phyloP scores from a whole-genome alignment of 2,329 filamentous ascomycete species.

The Pyricularia sp. region DNA sequence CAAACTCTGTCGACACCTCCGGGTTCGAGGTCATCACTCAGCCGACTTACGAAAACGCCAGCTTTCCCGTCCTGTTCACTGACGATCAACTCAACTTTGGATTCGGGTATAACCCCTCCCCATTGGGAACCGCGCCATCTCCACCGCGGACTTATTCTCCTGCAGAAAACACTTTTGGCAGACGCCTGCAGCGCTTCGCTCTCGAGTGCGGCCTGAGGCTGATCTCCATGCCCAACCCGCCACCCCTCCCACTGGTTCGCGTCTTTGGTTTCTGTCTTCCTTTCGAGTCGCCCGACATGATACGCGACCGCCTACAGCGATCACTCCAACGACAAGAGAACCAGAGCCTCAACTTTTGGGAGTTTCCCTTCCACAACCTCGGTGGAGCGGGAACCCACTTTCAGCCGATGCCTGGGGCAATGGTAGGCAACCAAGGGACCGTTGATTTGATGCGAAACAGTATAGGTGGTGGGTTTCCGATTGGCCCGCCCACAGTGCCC shows the following conservation, averaged over 20 bases:
- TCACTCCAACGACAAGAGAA: slow-evolving; percentile 18
- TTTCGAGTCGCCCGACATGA: slow-evolving; percentile 38
- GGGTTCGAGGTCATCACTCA: slow-evolving; percentile 36
- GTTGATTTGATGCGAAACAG: slow-evolving; percentile 14
- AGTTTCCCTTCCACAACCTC: slow-evolving; percentile 49
- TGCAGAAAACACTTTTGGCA: slow-evolving; percentile 55
- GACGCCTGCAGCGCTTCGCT: slow-evolving; percentile 51
- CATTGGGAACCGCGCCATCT: slow-evolving; percentile 23
- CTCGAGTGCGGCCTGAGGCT: slow-evolving; percentile 50
- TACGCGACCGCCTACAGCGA: slow-evolving; percentile 26
- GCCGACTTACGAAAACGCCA: slow-evolving; percentile 38
- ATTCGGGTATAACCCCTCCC: slow-evolving; percentile 6
- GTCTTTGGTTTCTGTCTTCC: slow-evolving; percentile 59
- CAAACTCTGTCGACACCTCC: not conserved
- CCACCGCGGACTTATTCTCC: slow-evolving; percentile 42
- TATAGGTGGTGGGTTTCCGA: slow-evolving; percentile 23
- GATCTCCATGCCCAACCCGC: slow-evolving; percentile 34
- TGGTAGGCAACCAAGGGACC: slow-evolving; percentile 24
- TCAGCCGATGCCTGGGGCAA: slow-evolving; percentile 6
- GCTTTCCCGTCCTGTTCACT: slow-evolving; percentile 29
- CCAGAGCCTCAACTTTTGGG: slow-evolving; percentile 42
- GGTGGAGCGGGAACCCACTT: slow-evolving; percentile 59
- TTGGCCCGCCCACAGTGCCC: slow-evolving; percentile 33
- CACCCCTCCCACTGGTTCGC: slow-evolving; percentile 33
- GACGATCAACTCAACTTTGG: not conserved